phyloP scores from a whole-genome alignment of 345 rosid genomes.

The Boechera retrofracta region DNA sequence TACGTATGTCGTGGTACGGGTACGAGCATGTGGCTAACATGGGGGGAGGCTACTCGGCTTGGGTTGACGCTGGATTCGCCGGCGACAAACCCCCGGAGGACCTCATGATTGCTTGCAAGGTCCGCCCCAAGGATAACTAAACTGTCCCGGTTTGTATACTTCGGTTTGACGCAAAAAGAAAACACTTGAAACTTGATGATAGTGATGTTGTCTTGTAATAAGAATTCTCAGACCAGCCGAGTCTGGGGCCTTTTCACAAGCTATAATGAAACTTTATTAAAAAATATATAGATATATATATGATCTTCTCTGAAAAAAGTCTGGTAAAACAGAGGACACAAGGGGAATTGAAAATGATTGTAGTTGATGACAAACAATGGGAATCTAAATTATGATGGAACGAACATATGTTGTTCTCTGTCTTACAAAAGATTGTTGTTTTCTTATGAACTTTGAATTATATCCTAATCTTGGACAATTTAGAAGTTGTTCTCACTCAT shows the following conservation, averaged over 20 bases:
- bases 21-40: constrained; percentile 50
- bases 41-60: constrained; percentile 62
- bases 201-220: neutral
- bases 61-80: constrained; percentile 53
- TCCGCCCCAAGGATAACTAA: constrained; percentile 34
- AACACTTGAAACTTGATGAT: neutral
- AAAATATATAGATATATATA: too few species aligned
- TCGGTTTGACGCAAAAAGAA: neutral
- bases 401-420: constrained; percentile 25
- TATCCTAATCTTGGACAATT: too few species aligned
- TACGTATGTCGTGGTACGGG: constrained; percentile 33
- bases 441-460: too few species aligned
- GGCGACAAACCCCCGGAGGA: constrained; percentile 50
- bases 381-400: constrained; percentile 43
- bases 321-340: constrained; percentile 25
- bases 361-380: constrained; percentile 31
- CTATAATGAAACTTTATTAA: neutral
- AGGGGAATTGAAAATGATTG: constrained; percentile 32
- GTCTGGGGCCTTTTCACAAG: neutral
- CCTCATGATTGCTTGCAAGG: constrained; percentile 54
- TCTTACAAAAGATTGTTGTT: neutral
- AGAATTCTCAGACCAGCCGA: too few species aligned
- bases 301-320: neutral
- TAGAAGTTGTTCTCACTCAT: too few species aligned
- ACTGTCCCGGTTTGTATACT: neutral